Evolutionary conservation across 2,329 filamentous ascomycete species (phyloP).

Genomic region (Pseudogymnoascus sp.): DNA sequence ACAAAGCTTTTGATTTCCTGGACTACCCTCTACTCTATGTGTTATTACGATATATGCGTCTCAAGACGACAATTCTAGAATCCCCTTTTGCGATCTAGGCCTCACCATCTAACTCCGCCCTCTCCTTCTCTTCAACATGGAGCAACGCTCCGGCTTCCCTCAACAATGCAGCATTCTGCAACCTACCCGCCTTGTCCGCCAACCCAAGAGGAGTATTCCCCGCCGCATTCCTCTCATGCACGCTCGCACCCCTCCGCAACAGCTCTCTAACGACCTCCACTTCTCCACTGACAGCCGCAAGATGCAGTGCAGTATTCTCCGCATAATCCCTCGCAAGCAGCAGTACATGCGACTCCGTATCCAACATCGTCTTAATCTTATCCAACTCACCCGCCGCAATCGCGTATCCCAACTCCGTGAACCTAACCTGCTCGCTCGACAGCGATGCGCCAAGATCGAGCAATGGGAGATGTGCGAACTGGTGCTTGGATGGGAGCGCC

Average conservation of each 20-base stretch:
- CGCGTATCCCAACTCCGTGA: conserved; percentile 54
- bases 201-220: conserved; percentile 59
- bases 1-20: conserved; percentile 1
- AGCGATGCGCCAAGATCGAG: conserved; percentile 29
- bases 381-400: conserved; percentile 51
- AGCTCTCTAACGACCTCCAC: conserved; percentile 49
- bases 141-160: conserved; percentile 51
- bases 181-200: conserved; percentile 48
- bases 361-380: conserved; percentile 23
- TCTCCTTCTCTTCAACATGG: conserved; percentile 40
- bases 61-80: not conserved
- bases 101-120: not conserved
- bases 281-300: conserved; percentile 35
- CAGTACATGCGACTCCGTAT: conserved; percentile 22
- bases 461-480: conserved; percentile 41
- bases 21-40: not conserved
- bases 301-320: conserved; percentile 32
- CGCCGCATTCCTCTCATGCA: conserved; percentile 55
- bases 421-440: conserved; percentile 45
- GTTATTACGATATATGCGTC: conserved; percentile 1
- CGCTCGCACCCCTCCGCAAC: conserved; percentile 53
- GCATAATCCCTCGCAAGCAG: conserved; percentile 31
- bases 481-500: conserved; percentile 20
- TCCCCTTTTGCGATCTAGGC: not conserved
- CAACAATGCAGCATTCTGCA: conserved; percentile 45